Conservation (phyloP, 139 green algal species). For the Chlorella sorokiniana region DNA sequence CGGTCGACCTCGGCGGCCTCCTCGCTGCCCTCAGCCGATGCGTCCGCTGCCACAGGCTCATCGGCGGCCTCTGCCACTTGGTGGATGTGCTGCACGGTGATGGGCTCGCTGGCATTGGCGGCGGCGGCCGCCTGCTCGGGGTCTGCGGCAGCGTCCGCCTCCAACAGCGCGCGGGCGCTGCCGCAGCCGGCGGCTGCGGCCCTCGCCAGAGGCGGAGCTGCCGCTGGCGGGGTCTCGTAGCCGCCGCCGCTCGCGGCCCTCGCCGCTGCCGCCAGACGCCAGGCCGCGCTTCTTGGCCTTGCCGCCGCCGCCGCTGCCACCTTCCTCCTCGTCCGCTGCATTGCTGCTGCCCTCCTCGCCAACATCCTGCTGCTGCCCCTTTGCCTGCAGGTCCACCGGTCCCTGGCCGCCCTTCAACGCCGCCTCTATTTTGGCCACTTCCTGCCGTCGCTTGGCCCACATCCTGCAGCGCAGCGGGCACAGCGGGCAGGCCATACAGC, state of each 20-base stretch:
- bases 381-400: slow-evolving; percentile 4
- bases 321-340: neutral
- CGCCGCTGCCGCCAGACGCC: neutral
- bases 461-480: slow-evolving; percentile 9
- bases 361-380: slow-evolving; percentile 8
- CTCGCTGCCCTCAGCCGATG: too few relatives aligned
- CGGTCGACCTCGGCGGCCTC: too few relatives aligned
- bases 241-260: neutral
- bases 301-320: neutral
- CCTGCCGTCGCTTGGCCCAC: slow-evolving; percentile 32
- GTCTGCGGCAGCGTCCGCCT: too few relatives aligned
- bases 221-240: neutral
- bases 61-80: too few relatives aligned
- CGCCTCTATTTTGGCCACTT: slow-evolving; percentile 8
- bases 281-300: neutral
- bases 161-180: neutral
- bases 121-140: too few relatives aligned
- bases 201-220: too few relatives aligned
- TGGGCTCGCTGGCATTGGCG: too few relatives aligned
- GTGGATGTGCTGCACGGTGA: too few relatives aligned
- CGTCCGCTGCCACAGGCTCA: too few relatives aligned
- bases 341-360: neutral
- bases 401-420: slow-evolving; percentile 13
- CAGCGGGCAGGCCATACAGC: too few relatives aligned
- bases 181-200: too few relatives aligned